A percentile compares a stretch with the other conserved stretches of the same genome.
Conservation (phyloP, 23 red algal species). For the Gracilaria caudata region DNA sequence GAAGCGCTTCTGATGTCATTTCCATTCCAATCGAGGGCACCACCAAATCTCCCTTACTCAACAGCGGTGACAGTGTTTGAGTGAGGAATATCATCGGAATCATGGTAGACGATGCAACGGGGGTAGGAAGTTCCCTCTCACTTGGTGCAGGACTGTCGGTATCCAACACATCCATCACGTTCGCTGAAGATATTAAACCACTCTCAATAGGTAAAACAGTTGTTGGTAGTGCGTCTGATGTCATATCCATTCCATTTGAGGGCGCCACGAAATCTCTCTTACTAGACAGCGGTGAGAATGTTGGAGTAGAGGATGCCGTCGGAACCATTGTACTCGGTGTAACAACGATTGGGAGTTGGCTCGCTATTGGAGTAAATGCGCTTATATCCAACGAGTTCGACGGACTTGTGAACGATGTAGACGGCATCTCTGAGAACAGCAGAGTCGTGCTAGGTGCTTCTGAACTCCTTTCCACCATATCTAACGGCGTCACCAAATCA, state of each 20-base stretch:
- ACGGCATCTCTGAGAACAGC: not conserved
- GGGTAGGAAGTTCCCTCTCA: not conserved
- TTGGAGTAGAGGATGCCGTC: not conserved
- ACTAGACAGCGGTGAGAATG: not conserved
- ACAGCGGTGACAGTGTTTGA: not conserved
- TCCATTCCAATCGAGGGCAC: not conserved
- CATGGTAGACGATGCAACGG: slow-evolving; percentile 43
- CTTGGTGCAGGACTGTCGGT: not conserved
- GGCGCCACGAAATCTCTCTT: not conserved
- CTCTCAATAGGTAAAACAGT: not conserved
- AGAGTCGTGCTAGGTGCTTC: not conserved
- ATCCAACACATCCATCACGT: not conserved
- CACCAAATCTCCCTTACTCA: not conserved
- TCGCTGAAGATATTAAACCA: not conserved
- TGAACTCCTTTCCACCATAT: not conserved
- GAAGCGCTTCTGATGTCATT: not conserved
- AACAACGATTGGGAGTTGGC: too few relatives aligned
- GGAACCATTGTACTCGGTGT: not conserved
- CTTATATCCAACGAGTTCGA: not conserved
- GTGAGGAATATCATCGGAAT: not conserved
- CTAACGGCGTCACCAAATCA: not conserved
- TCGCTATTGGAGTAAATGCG: not conserved
- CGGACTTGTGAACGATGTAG: not conserved
- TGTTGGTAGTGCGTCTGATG: not conserved
- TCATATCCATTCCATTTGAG: not conserved